Percentiles rank a stretch among this genome's conserved stretches.
These are phyloP conservation scores for Solanum chmielewskii DNA, from an alignment of 257 asterid species.

Conservation along the genomic window DNA sequence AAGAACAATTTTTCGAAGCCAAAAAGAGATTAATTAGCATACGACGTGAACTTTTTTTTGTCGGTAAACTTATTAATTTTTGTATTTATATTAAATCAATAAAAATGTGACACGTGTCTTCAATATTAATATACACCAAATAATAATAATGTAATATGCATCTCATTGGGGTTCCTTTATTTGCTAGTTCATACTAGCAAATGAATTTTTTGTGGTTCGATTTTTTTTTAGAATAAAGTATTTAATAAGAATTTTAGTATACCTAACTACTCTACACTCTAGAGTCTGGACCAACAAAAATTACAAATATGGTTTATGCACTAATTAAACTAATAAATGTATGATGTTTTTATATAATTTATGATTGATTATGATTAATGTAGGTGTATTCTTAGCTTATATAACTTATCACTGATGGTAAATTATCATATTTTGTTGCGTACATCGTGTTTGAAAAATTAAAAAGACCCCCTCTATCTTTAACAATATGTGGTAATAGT, in stretches of 20 bases:
- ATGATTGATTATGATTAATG: not conserved
- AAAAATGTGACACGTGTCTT: not conserved
- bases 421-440: not conserved
- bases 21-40: not conserved
- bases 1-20: not conserved
- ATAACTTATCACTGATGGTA: not conserved
- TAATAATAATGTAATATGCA: not conserved
- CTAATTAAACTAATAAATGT: not conserved
- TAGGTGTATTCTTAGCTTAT: not conserved
- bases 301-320: not conserved
- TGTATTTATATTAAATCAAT: not conserved
- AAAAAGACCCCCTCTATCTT: not conserved
- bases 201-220: too few species aligned
- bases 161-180: not conserved
- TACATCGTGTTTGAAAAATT: not conserved
- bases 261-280: rapidly evolving
- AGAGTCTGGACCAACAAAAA: not conserved
- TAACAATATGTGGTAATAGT: not conserved
- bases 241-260: not conserved
- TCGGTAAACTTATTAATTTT: not conserved
- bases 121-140: not conserved
- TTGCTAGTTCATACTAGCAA: too few species aligned
- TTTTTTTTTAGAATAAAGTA: too few species aligned
- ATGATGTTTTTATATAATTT: not conserved
- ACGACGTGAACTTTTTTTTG: not conserved